phyloP scores from a whole-genome alignment of 2,329 filamentous ascomycete genomes.

The Calonectria ilicicola region DNA sequence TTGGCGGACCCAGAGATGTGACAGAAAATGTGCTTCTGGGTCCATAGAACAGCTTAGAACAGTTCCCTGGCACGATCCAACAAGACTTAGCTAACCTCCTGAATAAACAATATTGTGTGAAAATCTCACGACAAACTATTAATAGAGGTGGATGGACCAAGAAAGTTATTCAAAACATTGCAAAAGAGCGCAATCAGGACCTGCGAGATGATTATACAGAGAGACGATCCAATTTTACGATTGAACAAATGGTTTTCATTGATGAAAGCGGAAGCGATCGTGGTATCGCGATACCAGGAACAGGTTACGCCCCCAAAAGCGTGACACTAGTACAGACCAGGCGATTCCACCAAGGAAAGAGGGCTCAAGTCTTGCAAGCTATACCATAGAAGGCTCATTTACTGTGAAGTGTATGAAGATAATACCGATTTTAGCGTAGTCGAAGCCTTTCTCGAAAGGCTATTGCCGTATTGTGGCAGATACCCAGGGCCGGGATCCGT shows the following conservation, averaged over 20 bases:
- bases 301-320: slow-evolving; percentile 29
- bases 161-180: slow-evolving; percentile 4
- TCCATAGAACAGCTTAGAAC: neutral
- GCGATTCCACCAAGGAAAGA: slow-evolving; percentile 31
- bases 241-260: slow-evolving; percentile 26
- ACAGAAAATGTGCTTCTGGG: slow-evolving; percentile 8
- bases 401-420: slow-evolving; percentile 31
- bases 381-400: slow-evolving; percentile 29
- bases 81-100: slow-evolving; percentile 2
- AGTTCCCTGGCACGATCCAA: neutral
- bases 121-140: neutral
- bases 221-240: slow-evolving; percentile 24
- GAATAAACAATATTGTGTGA: neutral
- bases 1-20: neutral
- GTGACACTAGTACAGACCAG: slow-evolving; percentile 27
- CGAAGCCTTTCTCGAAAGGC: slow-evolving; percentile 29
- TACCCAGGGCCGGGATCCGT: slow-evolving; percentile 31
- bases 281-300: slow-evolving; percentile 23
- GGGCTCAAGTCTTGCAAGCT: slow-evolving; percentile 27
- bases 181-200: slow-evolving; percentile 42
- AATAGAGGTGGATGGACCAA: neutral
- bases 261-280: slow-evolving; percentile 29
- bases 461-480: slow-evolving; percentile 30
- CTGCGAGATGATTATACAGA: slow-evolving; percentile 29
- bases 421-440: slow-evolving; percentile 28